Conservation (phyloP, 2,329 filamentous ascomycete genomes). For the Atkinsonella texensis region DNA sequence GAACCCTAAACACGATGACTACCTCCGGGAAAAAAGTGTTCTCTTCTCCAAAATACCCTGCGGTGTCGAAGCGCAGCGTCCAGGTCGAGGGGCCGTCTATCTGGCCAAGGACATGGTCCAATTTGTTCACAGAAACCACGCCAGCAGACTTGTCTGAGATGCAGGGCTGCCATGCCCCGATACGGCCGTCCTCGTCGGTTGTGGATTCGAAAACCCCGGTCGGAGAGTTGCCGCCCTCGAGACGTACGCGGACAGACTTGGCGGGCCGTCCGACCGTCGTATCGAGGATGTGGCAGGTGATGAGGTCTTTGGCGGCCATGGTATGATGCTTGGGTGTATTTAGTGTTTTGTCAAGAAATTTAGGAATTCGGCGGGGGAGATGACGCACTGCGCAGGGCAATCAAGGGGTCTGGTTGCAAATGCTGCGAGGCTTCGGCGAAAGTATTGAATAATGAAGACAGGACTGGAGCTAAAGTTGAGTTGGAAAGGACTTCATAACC, state of each 20-base stretch:
- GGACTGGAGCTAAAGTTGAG: neutral
- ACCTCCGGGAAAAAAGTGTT: slow-evolving; percentile 52
- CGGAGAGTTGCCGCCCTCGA: slow-evolving; percentile 29
- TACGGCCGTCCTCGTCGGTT: slow-evolving; percentile 67
- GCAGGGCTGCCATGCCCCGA: slow-evolving; percentile 55
- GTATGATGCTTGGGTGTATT: too few relatives aligned
- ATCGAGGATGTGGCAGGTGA: slow-evolving; percentile 82
- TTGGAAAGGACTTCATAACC: neutral
- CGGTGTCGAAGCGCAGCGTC: slow-evolving; percentile 63
- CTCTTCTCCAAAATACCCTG: slow-evolving; percentile 54
- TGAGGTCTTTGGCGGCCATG: slow-evolving; percentile 42
- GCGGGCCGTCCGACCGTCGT: slow-evolving; percentile 63
- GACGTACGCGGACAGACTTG: slow-evolving; percentile 51
- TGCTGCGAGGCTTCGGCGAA: too few relatives aligned
- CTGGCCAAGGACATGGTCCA: slow-evolving; percentile 41
- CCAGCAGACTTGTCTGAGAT: slow-evolving; percentile 36
- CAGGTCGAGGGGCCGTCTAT: slow-evolving; percentile 40
- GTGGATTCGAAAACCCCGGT: slow-evolving; percentile 43
- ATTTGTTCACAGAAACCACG: slow-evolving; percentile 45
- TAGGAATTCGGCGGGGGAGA: neutral
- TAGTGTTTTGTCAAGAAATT: too few relatives aligned
- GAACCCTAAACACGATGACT: slow-evolving; percentile 39
- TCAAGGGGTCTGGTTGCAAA: too few relatives aligned
- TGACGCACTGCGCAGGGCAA: neutral
- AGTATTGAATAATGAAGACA: neutral